Evolutionary conservation across 2,329 filamentous ascomycete genomes (phyloP), one percentile per base, ranked within the genome.

Genomic region (Fusarium sp.): DNA sequence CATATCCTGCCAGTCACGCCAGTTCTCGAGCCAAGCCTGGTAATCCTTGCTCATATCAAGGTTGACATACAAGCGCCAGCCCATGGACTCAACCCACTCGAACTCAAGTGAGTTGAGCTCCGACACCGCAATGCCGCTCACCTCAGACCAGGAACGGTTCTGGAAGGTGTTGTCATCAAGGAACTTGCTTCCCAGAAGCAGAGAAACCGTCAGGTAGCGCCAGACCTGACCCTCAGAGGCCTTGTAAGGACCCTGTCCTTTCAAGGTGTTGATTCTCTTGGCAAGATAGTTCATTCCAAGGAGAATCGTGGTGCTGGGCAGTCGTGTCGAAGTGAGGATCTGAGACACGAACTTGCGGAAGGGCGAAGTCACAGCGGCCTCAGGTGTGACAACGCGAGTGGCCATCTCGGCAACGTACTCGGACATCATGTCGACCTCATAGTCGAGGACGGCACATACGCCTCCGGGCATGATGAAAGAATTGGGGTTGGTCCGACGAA

Each of bases 161-260:
- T 97, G 95, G 83, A 98, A 98, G 9, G 95, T 98, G 83, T 97
- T 97, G 85, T 97, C 95, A 78, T 98, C 95, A 73, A 97, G 85
- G 78, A 97, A 98, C 84, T 98, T 98, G 89, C 94, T 97, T 66
- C 94, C 95, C 57, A 98, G 86, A 55, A 98, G 88, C 62, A 98
- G 85, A 11, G 92, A 90, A 40, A 95, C 92, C 10, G 94, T 97
- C 71, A 97, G 87, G 84, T 97, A 91, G 67, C 94, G 92, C 87
- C 95, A 97, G 59, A 97, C 88, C 78, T 96, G 91, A 45, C 91
- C 92, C 74, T 90, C 88, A 59, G 85, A 88, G 42, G 87, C 84
- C 67, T 84, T 86, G 76, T 88, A 90, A 40, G 87, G 84, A 13
- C 84, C 84, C 56, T 83, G 81, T 37, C 77, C 80, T 71, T 89